Percentiles rank a stretch among this genome's conserved stretches.
These are phyloP conservation scores for Phalaenopsis aphrodite DNA, from an alignment of 106 monocot species.

Conservation along the genomic window DNA sequence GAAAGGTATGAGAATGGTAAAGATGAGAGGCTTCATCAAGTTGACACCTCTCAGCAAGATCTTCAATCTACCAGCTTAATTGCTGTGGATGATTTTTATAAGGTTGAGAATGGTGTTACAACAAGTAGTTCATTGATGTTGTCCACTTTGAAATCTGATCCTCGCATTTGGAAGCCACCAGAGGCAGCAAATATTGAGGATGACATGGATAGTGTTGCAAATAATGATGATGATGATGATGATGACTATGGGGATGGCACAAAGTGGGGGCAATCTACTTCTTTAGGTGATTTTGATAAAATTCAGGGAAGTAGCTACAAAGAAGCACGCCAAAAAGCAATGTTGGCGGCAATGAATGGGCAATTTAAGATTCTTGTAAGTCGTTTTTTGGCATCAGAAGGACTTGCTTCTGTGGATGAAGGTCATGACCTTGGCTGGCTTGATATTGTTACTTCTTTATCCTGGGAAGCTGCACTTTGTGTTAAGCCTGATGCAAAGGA, in stretches of 20 bases:
- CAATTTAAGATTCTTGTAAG: constrained; percentile 79
- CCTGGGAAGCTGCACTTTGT: constrained; percentile 82
- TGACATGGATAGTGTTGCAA: constrained; percentile 58
- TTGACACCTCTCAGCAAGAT: constrained; percentile 20
- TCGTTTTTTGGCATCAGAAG: constrained; percentile 75
- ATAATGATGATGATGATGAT: constrained; percentile 64
- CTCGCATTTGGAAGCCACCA: constrained; percentile 67
- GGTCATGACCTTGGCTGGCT: constrained; percentile 54
- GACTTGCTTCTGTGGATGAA: constrained; percentile 19
- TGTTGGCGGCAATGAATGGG: constrained; percentile 84
- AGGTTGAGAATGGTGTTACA: constrained; percentile 13
- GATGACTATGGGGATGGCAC: constrained; percentile 61
- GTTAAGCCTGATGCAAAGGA: constrained; percentile 76
- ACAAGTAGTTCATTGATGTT: constrained; percentile 8
- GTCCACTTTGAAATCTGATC: constrained; percentile 29
- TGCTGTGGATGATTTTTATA: constrained; percentile 33
- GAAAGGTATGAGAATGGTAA: constrained; percentile 10
- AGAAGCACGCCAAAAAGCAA: constrained; percentile 66
- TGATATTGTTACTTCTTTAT: constrained; percentile 69
- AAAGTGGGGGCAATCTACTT: constrained; percentile 59
- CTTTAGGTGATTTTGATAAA: constrained; percentile 28
- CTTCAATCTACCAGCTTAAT: constrained; percentile 5
- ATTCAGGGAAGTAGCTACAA: constrained; percentile 33
- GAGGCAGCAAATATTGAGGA: constrained; percentile 58
- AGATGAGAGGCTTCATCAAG: constrained; percentile 8